A percentile compares a stretch with the other conserved stretches of the same genome.
These are phyloP conservation scores for Xylaria sp. DNA, from an alignment of 2,329 filamentous ascomycete species.

Conservation along the genomic window DNA sequence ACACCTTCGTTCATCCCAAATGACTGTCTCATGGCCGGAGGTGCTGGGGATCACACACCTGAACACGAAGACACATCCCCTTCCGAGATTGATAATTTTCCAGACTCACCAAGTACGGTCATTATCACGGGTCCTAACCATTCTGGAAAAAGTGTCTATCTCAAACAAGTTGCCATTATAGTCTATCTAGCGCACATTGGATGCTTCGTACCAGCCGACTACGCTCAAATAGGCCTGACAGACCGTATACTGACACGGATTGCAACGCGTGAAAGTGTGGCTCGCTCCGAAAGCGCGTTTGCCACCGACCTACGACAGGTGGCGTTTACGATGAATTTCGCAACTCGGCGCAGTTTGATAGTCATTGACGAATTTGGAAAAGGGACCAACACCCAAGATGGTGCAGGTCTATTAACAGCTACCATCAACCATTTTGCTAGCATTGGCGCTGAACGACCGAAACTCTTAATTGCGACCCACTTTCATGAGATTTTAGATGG, in stretches of 20 bases:
- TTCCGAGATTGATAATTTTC: constrained; percentile 20
- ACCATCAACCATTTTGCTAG: constrained; percentile 62
- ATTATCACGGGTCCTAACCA: constrained; percentile 93
- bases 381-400: constrained; percentile 63
- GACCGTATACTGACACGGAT: constrained; percentile 92
- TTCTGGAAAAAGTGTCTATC: constrained; percentile 93
- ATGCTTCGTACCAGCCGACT: constrained; percentile 84
- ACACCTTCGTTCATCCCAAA: constrained; percentile 85
- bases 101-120: constrained; percentile 66
- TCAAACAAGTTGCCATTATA: constrained; percentile 91
- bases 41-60: constrained; percentile 45
- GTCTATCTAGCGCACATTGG: constrained; percentile 93
- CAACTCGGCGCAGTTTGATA: constrained; percentile 77
- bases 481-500: constrained; percentile 76
- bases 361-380: constrained; percentile 92
- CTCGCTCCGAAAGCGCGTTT: constrained; percentile 65
- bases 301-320: constrained; percentile 87
- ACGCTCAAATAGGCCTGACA: constrained; percentile 80
- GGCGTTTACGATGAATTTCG: constrained; percentile 74
- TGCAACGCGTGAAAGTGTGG: constrained; percentile 70
- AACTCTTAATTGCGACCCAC: constrained; percentile 66
- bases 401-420: constrained; percentile 62
- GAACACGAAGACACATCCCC: constrained; percentile 12
- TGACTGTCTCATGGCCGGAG: constrained; percentile 71
- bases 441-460: constrained; percentile 54